phyloP scores from a whole-genome alignment of 139 green algal species.

The Trebouxia sp. region DNA sequence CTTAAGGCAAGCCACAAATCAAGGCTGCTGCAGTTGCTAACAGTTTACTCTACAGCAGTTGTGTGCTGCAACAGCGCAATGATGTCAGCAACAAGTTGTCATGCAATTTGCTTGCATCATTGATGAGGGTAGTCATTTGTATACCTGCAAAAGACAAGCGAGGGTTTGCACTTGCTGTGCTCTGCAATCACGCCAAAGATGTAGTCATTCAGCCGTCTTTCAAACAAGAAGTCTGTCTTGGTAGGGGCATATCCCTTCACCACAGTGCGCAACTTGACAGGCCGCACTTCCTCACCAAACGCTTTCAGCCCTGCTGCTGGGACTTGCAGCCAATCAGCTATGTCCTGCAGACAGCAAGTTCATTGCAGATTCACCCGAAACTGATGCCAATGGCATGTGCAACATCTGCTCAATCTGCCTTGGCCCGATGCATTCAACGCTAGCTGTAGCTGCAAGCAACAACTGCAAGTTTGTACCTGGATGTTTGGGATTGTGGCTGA shows the following conservation, averaged over 20 bases:
- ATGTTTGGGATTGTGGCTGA: conserved; percentile 87
- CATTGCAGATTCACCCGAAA: too few relatives aligned
- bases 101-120: too few relatives aligned
- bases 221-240: conserved; percentile 77
- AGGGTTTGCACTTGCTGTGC: conserved; percentile 71
- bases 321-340: conserved; percentile 73
- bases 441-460: too few relatives aligned
- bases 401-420: background rate
- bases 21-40: background rate
- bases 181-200: conserved; percentile 72
- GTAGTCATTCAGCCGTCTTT: conserved; percentile 71
- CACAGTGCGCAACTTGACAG: conserved; percentile 77
- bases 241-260: conserved; percentile 72
- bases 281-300: conserved; percentile 90
- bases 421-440: background rate
- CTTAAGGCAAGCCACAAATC: too few relatives aligned
- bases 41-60: too few relatives aligned
- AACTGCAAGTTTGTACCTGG: too few relatives aligned
- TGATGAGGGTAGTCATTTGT: too few relatives aligned
- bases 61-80: too few relatives aligned
- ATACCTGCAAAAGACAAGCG: conserved; percentile 91
- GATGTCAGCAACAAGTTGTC: too few relatives aligned
- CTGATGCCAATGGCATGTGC: background rate
- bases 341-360: conserved; percentile 42
- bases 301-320: conserved; percentile 47